phyloP scores from a whole-genome alignment of 2,329 filamentous ascomycete genomes.

The Cryoendolithus antarcticus region DNA sequence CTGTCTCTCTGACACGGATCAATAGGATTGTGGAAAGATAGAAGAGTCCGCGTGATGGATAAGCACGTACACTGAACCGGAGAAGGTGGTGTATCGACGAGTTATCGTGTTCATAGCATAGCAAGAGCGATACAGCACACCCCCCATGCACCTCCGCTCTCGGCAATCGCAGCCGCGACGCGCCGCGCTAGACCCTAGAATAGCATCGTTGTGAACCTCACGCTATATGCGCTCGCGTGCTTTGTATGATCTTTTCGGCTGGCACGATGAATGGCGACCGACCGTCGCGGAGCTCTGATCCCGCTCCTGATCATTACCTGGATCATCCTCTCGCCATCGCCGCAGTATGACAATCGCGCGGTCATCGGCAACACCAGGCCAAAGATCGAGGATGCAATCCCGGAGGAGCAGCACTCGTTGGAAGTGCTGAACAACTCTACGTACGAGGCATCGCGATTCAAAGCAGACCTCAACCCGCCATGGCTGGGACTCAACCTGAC shows the following conservation, averaged over 20 bases:
- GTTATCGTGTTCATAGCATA: background rate
- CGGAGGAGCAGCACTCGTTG: conserved; percentile 39
- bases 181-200: background rate
- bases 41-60: no score
- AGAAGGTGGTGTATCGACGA: background rate
- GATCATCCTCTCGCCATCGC: conserved; percentile 36
- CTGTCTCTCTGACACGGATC: background rate
- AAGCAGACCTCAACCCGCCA: conserved; percentile 18
- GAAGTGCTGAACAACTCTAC: conserved; percentile 37
- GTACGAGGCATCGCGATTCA: conserved; percentile 27
- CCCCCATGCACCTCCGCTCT: background rate
- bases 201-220: background rate
- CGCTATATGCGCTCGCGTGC: no score
- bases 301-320: conserved; percentile 41
- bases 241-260: no score
- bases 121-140: background rate
- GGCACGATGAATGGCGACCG: conserved; percentile 20
- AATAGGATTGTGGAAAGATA: no score
- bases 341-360: conserved; percentile 3
- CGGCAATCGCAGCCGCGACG: background rate
- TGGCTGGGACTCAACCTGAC: conserved; percentile 41
- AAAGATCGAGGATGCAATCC: conserved; percentile 32
- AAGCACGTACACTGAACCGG: no score
- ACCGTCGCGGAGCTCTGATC: conserved; percentile 33
- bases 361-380: conserved; percentile 29